These are phyloP conservation scores for Oryza meyeriana DNA, from an alignment of 176 grass and related monocot genomes.

Conservation along the genomic window DNA sequence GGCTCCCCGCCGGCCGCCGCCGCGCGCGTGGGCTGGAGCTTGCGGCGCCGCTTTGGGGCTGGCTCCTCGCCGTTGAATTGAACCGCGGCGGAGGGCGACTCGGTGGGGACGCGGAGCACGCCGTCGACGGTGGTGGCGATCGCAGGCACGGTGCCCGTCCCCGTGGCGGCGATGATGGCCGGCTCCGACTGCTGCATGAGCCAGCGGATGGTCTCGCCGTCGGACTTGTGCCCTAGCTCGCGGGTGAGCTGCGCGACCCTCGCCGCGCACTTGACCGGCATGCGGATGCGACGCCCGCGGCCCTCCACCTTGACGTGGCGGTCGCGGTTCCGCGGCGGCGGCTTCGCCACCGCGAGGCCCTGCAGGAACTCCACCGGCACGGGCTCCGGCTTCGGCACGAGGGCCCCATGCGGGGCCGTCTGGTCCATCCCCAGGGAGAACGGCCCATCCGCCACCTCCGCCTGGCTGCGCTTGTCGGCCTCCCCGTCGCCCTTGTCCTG, in stretches of 20 bases:
- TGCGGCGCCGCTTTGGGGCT: slow-evolving; percentile 52
- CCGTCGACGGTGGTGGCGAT: slow-evolving; percentile 70
- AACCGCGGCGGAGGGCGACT: slow-evolving; percentile 29
- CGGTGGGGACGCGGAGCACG: slow-evolving; percentile 63
- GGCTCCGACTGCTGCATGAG: slow-evolving; percentile 87
- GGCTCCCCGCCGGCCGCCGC: not conserved
- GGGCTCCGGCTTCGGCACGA: slow-evolving; percentile 64
- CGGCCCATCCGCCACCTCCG: not conserved
- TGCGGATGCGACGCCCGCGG: slow-evolving; percentile 82
- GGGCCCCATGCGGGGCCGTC: slow-evolving; percentile 30
- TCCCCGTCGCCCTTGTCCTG: slow-evolving; percentile 30
- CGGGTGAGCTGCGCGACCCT: slow-evolving; percentile 62
- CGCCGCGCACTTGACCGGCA: slow-evolving; percentile 68
- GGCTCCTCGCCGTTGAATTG: slow-evolving; percentile 12
- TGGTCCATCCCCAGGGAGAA: not conserved
- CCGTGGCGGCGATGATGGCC: slow-evolving; percentile 73
- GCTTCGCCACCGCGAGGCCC: slow-evolving; percentile 29
- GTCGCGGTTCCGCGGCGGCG: slow-evolving; percentile 63
- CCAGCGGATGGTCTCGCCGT: slow-evolving; percentile 92
- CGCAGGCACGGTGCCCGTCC: slow-evolving; percentile 79
- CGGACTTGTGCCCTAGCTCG: slow-evolving; percentile 82
- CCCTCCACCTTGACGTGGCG: slow-evolving; percentile 93
- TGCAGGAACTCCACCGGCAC: slow-evolving; percentile 50
- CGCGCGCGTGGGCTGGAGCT: slow-evolving; percentile 76
- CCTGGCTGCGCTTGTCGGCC: not conserved